A percentile compares a stretch with the other conserved stretches of the same genome.
These are phyloP conservation scores for Syzygium grande DNA, from an alignment of 345 rosid species.

Conservation along the genomic window DNA sequence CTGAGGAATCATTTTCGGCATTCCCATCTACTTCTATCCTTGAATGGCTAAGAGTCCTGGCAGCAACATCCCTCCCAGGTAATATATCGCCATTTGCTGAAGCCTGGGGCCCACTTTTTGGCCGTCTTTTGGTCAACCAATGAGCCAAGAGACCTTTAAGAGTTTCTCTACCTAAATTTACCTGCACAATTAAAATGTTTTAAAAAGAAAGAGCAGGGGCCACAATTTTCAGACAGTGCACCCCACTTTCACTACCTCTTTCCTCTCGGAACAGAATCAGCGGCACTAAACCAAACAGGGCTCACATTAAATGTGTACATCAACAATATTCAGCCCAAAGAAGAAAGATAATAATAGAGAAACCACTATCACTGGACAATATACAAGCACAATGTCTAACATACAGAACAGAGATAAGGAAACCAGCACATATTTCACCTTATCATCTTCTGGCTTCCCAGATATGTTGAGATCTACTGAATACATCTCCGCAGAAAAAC, in stretches of 20 bases:
- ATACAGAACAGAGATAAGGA: neutral
- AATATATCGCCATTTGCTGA: slow-evolving; percentile 63
- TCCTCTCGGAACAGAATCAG: neutral
- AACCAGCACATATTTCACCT: slow-evolving; percentile 33
- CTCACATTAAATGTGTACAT: neutral
- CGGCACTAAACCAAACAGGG: neutral
- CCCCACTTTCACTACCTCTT: neutral
- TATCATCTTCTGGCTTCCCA: slow-evolving; percentile 97
- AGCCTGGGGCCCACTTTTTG: slow-evolving; percentile 55
- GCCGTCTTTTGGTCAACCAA: slow-evolving; percentile 86
- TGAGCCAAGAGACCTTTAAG: slow-evolving; percentile 89
- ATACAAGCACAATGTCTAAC: neutral
- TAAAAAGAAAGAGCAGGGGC: neutral
- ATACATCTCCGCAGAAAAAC: slow-evolving; percentile 99
- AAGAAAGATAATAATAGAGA: neutral
- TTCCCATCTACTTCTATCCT: slow-evolving; percentile 60
- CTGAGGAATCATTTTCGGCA: slow-evolving; percentile 67
- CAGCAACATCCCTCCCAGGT: slow-evolving; percentile 54
- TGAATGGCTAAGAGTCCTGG: slow-evolving; percentile 50
- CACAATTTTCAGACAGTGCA: neutral
- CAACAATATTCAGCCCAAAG: neutral
- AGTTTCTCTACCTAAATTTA: slow-evolving; percentile 95
- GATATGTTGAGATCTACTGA: slow-evolving; percentile 84
- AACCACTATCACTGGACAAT: neutral
- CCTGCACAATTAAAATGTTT: slow-evolving; percentile 29